Evolutionary conservation across 108 stramenopile species (phyloP).

Genomic region (Fistulifera solaris): DNA sequence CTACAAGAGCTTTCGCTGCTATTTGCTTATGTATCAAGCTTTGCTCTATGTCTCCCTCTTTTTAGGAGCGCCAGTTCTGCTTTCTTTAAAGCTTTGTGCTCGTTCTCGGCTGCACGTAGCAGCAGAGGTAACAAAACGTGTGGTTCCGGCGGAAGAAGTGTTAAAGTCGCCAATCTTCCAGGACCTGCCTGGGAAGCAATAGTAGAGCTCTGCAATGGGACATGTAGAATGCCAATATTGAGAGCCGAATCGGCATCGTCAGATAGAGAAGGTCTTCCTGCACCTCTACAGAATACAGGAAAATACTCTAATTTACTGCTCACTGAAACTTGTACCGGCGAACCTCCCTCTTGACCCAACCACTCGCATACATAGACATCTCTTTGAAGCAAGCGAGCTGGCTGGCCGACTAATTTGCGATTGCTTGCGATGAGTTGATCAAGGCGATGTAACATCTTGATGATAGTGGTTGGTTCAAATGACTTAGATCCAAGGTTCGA

Average conservation of each 20-base stretch:
- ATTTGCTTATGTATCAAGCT: constrained; percentile 15
- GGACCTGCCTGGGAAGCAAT: constrained; percentile 10
- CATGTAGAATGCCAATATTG: constrained; percentile 67
- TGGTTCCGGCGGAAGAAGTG: constrained; percentile 72
- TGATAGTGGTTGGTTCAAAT: constrained; percentile 54
- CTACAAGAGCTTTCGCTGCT: constrained; percentile 23
- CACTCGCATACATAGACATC: constrained; percentile 78
- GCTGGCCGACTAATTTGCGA: constrained; percentile 25
- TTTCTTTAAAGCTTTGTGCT: constrained; percentile 55
- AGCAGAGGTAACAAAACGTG: constrained; percentile 69
- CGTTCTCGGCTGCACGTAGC: constrained; percentile 53
- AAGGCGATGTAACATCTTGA: constrained; percentile 59
- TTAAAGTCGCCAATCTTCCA: constrained; percentile 44
- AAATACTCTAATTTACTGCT: constrained; percentile 31
- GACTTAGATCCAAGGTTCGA: constrained; percentile 47
- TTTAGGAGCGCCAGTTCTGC: not conserved
- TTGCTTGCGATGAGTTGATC: constrained; percentile 53
- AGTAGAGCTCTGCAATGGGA: constrained; percentile 29
- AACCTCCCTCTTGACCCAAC: constrained; percentile 19
- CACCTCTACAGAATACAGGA: constrained; percentile 51
- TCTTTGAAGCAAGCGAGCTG: constrained; percentile 40
- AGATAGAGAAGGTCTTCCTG: constrained; percentile 43
- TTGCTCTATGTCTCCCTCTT: constrained; percentile 1
- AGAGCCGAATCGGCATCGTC: constrained; percentile 44
- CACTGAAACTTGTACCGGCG: not conserved